phyloP scores from a whole-genome alignment of 106 monocot genomes.

The Dioscorea alata region DNA sequence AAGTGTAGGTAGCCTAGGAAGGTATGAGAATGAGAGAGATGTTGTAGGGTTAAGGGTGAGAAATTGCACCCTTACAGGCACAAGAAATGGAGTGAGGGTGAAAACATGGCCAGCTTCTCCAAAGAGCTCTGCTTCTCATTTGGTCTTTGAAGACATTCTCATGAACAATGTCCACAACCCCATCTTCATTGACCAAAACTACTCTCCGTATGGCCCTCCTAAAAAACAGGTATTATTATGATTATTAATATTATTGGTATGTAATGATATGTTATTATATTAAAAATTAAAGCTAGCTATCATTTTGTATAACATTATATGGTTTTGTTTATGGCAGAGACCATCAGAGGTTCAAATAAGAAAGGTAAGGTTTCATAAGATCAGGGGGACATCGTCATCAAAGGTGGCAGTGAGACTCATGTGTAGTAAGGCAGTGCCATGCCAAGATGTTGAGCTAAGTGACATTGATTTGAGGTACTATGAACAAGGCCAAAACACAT shows the following conservation, averaged over 20 bases:
- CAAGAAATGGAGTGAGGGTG: slow-evolving; percentile 14
- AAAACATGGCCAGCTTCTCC: slow-evolving; percentile 1
- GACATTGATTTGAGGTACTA: slow-evolving; percentile 20
- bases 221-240: neutral
- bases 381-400: slow-evolving; percentile 19
- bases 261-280: neutral
- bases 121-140: neutral
- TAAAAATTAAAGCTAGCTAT: neutral
- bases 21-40: neutral
- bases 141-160: neutral
- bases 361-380: slow-evolving; percentile 20
- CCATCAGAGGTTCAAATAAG: slow-evolving; percentile 37
- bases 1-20: slow-evolving; percentile 13
- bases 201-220: neutral
- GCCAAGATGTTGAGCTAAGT: slow-evolving; percentile 18
- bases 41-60: neutral
- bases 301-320: neutral
- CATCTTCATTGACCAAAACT: slow-evolving; percentile 10
- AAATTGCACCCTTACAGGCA: slow-evolving; percentile 5
- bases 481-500: neutral
- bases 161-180: slow-evolving; percentile 9
- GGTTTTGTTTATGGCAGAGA: neutral
- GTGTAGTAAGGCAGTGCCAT: slow-evolving; percentile 32
- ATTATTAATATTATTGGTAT: neutral
- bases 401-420: slow-evolving; percentile 22